Evolutionary conservation across 2,329 filamentous ascomycete genomes (phyloP).

Genomic region (Alternaria arbusti): DNA sequence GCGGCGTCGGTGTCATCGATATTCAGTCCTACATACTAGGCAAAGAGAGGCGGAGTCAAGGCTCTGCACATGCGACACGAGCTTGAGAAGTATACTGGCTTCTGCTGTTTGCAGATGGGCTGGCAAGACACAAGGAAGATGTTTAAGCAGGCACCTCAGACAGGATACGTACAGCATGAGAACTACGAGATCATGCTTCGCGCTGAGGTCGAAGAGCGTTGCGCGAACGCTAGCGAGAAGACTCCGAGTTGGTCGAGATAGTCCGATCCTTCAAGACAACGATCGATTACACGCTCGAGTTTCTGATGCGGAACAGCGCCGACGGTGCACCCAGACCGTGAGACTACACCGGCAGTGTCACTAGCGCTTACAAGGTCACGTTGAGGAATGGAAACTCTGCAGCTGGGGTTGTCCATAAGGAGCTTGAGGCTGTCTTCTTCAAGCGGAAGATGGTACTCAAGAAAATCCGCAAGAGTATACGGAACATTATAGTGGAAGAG

Average conservation of each 20-base stretch:
- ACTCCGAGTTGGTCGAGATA: background rate
- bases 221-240: background rate
- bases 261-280: background rate
- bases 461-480: background rate
- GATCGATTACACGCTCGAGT: background rate
- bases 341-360: background rate
- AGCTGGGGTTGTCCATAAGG: background rate
- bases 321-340: background rate
- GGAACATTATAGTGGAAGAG: background rate
- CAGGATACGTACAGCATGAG: background rate
- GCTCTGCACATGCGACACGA: no score
- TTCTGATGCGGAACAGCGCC: background rate
- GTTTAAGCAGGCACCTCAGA: background rate
- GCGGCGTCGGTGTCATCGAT: background rate
- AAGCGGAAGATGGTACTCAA: background rate
- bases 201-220: background rate
- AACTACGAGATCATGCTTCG: background rate
- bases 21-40: background rate
- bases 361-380: background rate
- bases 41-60: background rate
- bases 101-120: background rate
- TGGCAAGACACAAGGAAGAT: background rate
- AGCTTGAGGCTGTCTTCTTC: background rate
- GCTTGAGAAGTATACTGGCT: background rate
- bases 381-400: background rate